A percentile compares a stretch with the other conserved stretches of the same genome.
Conservation (phyloP, 2,329 filamentous ascomycete genomes). For the Colletotrichum melonis region DNA sequence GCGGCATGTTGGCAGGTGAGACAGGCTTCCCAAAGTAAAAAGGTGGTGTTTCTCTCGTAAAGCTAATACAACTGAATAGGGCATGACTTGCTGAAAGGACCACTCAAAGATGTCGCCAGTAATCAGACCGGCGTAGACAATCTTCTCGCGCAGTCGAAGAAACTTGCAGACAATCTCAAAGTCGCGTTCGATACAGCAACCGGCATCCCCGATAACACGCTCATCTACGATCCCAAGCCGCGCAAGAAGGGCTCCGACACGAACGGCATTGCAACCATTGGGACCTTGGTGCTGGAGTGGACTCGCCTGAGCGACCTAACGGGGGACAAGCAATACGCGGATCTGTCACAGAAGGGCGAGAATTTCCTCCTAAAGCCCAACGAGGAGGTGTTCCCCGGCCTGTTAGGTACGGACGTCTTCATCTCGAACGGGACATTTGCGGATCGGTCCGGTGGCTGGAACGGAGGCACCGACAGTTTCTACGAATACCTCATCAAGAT, state of each 20-base stretch:
- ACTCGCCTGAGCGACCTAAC: constrained; percentile 82
- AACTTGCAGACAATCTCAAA: constrained; percentile 78
- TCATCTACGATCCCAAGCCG: constrained; percentile 68
- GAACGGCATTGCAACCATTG: constrained; percentile 81
- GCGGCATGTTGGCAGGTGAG: constrained; percentile 79
- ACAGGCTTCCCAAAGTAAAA: background rate
- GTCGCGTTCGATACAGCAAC: constrained; percentile 82
- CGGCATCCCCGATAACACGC: constrained; percentile 78
- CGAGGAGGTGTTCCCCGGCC: constrained; percentile 79
- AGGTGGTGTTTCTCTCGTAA: background rate
- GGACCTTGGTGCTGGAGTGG: constrained; percentile 87
- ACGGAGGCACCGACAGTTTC: constrained; percentile 81
- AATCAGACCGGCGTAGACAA: constrained; percentile 60
- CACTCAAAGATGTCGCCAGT: constrained; percentile 62
- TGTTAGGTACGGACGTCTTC: constrained; percentile 76
- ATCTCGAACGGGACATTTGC: constrained; percentile 74
- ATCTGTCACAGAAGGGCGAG: constrained; percentile 75
- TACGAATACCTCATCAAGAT: constrained; percentile 95
- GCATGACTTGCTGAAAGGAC: constrained; percentile 79
- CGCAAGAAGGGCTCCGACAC: constrained; percentile 60
- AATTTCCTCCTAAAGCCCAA: constrained; percentile 75
- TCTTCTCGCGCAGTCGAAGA: constrained; percentile 74
- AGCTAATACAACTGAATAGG: constrained; percentile 48
- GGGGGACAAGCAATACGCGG: constrained; percentile 73
- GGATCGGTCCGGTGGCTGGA: constrained; percentile 79